A percentile compares a stretch with the other conserved stretches of the same genome.
Evolutionary conservation across 768 basidiomycete genomes (phyloP).

Genomic region (Suillus weaverae): DNA sequence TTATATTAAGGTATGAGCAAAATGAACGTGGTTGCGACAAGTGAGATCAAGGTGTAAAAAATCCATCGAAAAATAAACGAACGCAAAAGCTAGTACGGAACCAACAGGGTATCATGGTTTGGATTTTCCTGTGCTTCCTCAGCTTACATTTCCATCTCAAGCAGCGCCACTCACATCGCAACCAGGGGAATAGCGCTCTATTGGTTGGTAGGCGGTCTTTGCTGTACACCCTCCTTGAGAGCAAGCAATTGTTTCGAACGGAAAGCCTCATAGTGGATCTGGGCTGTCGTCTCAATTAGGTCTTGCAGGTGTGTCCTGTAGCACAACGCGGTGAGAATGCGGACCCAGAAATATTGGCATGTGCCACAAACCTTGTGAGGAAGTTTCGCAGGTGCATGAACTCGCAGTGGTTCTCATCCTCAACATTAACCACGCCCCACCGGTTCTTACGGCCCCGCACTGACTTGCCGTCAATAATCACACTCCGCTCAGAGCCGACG

Average conservation of each 20-base stretch:
- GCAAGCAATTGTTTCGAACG: slow-evolving; percentile 96
- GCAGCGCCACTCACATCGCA: background rate
- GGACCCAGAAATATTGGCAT: background rate
- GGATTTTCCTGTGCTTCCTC: background rate
- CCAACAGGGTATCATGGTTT: slow-evolving; percentile 17
- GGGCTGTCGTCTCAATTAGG: slow-evolving; percentile 97
- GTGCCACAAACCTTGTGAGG: slow-evolving; percentile 68
- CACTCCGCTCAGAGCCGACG: slow-evolving; percentile 94
- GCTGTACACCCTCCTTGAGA: slow-evolving; percentile 91
- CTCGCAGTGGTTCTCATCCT: slow-evolving; percentile 96
- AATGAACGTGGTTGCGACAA: slow-evolving; percentile 14
- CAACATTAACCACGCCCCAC: slow-evolving; percentile 98
- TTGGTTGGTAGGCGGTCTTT: slow-evolving; percentile 49
- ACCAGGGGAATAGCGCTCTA: slow-evolving; percentile 16
- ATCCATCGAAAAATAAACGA: slow-evolving; percentile 16
- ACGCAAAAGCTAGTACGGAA: slow-evolving; percentile 8
- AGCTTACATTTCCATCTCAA: background rate
- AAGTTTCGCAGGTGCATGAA: slow-evolving; percentile 98
- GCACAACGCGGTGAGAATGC: background rate
- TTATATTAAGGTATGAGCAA: slow-evolving; percentile 11
- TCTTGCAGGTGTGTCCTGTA: slow-evolving; percentile 93
- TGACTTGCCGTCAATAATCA: slow-evolving; percentile 93
- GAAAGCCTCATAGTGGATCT: slow-evolving; percentile 99
- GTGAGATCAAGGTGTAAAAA: slow-evolving; percentile 9
- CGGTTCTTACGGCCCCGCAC: slow-evolving; percentile 96